phyloP scores from a whole-genome alignment of 78 protist genomes.

The Diacronema lutheri region DNA sequence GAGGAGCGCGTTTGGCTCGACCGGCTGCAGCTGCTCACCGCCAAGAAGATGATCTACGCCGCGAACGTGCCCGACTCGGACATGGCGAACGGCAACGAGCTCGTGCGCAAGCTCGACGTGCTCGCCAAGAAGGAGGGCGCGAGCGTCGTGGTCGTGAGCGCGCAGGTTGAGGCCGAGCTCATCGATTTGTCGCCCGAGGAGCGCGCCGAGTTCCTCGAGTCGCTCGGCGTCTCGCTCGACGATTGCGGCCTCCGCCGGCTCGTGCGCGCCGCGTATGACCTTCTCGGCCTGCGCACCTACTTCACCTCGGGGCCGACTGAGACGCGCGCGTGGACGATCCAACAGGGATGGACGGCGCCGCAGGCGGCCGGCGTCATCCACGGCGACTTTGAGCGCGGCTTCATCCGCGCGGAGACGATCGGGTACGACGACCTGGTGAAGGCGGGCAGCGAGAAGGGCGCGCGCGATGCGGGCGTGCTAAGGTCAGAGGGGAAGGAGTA shows the following conservation, averaged over 20 bases:
- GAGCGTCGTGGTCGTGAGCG: conserved; percentile 33
- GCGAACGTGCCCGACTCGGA: conserved; percentile 45
- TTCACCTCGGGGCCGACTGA: conserved; percentile 29
- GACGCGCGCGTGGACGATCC: conserved; percentile 44
- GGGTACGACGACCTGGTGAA: conserved; percentile 26
- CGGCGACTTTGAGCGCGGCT: conserved; percentile 25
- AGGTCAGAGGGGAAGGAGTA: conserved; percentile 56
- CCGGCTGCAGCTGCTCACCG: background rate
- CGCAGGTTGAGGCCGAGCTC: conserved; percentile 42
- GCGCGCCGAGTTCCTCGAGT: conserved; percentile 17
- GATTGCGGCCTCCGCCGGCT: conserved; percentile 25
- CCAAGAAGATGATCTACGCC: conserved; percentile 40
- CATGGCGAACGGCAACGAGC: conserved; percentile 14
- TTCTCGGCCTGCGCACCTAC: conserved; percentile 34
- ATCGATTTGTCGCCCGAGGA: conserved; percentile 25
- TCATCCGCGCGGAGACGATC: conserved; percentile 41
- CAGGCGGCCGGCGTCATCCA: conserved; percentile 41
- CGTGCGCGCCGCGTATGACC: conserved; percentile 17
- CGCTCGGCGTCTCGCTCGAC: conserved; percentile 13
- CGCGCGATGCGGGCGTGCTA: conserved; percentile 21
- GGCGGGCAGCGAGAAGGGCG: background rate
- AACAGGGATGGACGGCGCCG: background rate
- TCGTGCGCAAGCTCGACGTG: background rate
- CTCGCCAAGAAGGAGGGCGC: conserved; percentile 31
- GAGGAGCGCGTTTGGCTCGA: background rate